Conservation (phyloP, 352 stramenopile species). For the Phytophthora quininea region DNA sequence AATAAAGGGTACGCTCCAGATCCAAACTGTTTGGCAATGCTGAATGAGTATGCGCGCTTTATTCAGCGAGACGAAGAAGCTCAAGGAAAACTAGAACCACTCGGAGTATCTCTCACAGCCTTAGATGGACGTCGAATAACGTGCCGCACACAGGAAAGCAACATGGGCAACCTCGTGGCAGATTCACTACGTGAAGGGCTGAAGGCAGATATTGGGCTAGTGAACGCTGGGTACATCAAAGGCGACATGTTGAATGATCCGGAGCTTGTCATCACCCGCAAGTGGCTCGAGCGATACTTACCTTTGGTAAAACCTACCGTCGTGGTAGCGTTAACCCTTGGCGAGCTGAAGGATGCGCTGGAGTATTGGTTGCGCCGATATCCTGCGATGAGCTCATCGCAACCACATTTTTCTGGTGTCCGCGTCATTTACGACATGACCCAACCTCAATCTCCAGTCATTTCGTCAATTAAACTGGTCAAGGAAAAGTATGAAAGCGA, state of each 20-base stretch:
- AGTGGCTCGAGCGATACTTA: constrained; percentile 72
- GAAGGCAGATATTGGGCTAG: constrained; percentile 54
- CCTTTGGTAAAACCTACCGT: constrained; percentile 62
- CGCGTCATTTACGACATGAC: constrained; percentile 41
- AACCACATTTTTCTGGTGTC: constrained; percentile 77
- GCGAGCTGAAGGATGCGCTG: constrained; percentile 55
- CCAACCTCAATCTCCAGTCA: constrained; percentile 7
- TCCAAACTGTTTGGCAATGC: constrained; percentile 40
- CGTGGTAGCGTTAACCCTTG: constrained; percentile 58
- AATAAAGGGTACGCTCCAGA: constrained; percentile 65
- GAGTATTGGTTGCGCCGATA: constrained; percentile 68
- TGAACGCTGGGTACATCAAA: constrained; percentile 87
- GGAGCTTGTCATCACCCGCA: constrained; percentile 56
- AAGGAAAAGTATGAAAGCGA: constrained; percentile 18
- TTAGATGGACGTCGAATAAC: constrained; percentile 74
- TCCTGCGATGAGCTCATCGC: constrained; percentile 68
- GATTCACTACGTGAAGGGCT: constrained; percentile 73
- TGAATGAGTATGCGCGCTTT: constrained; percentile 46
- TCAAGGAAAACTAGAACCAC: constrained; percentile 46
- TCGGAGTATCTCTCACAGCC: constrained; percentile 36
- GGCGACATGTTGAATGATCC: constrained; percentile 64
- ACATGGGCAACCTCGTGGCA: constrained; percentile 78
- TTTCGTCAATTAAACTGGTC: constrained; percentile 44
- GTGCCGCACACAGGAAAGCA: constrained; percentile 69
- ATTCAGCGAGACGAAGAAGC: constrained; percentile 59